Evolutionary conservation across 352 stramenopile species (phyloP), one percentile per base, ranked within the genome.

Genomic region (Globisporangium barbulae): DNA sequence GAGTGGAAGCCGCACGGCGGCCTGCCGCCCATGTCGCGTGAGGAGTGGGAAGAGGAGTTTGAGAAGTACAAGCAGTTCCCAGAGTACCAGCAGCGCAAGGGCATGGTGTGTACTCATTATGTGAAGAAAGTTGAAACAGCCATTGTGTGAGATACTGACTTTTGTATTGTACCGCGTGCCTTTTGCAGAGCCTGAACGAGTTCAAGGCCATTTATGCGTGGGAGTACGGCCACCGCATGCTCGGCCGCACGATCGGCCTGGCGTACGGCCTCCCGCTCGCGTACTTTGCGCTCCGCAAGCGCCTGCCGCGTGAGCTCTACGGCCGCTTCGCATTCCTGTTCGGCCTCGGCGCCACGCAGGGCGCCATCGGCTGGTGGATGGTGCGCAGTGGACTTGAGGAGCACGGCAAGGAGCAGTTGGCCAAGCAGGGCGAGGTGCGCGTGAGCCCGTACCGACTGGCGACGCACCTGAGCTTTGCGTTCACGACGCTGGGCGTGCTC

Each of bases 331-430:
- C 49, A 8, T 59, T 87, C 28, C 70, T 93, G 5, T 68, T 96
- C 35, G 67, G 79, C 52, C 74, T 93, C 17, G 83, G 87, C 44
- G 83, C 81, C 30, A 75, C 85, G 4, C 88, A 92, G 35, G 85
- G 81, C 58, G 81, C 45, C 33, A 93, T 99, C 22, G 98, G 98
- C 54, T 99, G 98, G 98, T 99, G 97, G 97, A 99, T 99, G 98
- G 98, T 99, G 53, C 97, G 98, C 76, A 98, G 90, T 67, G 98
- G 98, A 17, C 76, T 99, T 3, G 95, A 98, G 61, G 88, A 99
- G 30, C 91, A 98, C 75, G 84, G 81, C 58, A 71, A 88, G 39
- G 74, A 90, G 61, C 82, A 91, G 59, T 64, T 93, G 15, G 42
- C 78, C 41, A 90, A 96, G 64, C 73, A 78, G 49, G 94, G 96